phyloP scores from a whole-genome alignment of 2,329 filamentous ascomycete species.

The Xylariaceae sp. region DNA sequence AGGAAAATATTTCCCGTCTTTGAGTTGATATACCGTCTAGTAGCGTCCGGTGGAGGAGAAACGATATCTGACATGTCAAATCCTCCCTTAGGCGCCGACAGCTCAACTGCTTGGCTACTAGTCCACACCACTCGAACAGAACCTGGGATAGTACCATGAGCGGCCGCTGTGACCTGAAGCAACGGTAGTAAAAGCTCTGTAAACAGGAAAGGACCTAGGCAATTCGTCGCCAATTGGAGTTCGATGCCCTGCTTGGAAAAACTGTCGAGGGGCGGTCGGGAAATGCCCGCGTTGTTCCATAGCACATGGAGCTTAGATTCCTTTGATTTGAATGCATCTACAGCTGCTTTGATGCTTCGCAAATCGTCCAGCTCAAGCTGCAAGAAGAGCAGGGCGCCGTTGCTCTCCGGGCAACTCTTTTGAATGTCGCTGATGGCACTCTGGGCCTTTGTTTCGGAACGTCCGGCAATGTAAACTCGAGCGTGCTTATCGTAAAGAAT shows the following conservation, averaged over 20 bases:
- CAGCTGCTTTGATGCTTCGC: constrained; percentile 13
- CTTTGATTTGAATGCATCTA: constrained; percentile 5
- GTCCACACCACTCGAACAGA: constrained; percentile 21
- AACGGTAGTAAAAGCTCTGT: constrained; percentile 34
- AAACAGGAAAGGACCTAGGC: constrained; percentile 35
- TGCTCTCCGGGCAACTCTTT: background rate
- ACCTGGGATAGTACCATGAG: background rate
- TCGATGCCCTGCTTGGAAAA: constrained; percentile 36
- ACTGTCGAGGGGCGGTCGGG: constrained; percentile 16
- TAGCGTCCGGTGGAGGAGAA: constrained; percentile 13
- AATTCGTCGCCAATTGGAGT: constrained; percentile 35
- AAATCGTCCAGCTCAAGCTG: constrained; percentile 21
- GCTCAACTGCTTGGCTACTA: constrained; percentile 18
- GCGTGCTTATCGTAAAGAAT: constrained; percentile 14
- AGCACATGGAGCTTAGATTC: constrained; percentile 18
- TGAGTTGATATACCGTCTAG: constrained; percentile 18
- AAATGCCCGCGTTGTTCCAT: constrained; percentile 27
- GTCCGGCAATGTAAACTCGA: constrained; percentile 19
- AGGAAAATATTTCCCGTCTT: constrained; percentile 23
- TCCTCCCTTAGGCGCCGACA: constrained; percentile 14
- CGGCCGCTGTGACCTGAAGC: constrained; percentile 25
- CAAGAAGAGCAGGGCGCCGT: constrained; percentile 14
- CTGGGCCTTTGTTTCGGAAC: constrained; percentile 9
- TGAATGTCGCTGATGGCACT: constrained; percentile 15
- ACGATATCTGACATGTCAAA: constrained; percentile 19